phyloP scores from a whole-genome alignment of 768 basidiomycete species.

The Russula ochroleuca region DNA sequence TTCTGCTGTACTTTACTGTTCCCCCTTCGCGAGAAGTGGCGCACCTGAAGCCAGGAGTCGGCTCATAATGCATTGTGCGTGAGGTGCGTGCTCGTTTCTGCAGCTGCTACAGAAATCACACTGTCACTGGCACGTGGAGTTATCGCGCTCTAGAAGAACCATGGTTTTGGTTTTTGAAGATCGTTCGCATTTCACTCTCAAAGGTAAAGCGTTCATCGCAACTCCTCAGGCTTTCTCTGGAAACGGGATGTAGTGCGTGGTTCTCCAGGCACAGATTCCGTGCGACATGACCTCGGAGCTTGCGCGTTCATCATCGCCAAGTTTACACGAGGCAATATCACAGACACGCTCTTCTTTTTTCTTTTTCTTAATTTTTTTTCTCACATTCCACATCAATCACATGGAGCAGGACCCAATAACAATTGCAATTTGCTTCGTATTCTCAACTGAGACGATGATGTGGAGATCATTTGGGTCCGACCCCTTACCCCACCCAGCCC shows the following conservation, averaged over 20 bases:
- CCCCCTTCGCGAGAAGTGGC: neutral
- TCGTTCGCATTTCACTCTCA: neutral
- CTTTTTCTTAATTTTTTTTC: neutral
- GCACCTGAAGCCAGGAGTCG: neutral
- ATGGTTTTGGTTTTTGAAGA: neutral
- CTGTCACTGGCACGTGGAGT: neutral
- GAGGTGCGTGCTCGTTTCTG: neutral
- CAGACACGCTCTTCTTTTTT: neutral
- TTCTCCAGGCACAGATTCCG: neutral
- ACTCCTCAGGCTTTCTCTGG: neutral
- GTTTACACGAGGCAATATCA: neutral
- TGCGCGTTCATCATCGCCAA: neutral
- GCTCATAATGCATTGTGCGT: neutral
- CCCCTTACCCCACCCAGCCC: neutral
- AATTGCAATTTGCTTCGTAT: neutral
- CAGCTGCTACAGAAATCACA: neutral
- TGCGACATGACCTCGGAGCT: neutral
- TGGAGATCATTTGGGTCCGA: no score
- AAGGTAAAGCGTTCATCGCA: neutral
- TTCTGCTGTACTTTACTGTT: neutral
- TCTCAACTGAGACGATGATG: neutral
- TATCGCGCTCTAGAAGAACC: neutral
- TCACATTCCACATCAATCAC: neutral
- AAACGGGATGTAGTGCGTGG: neutral
- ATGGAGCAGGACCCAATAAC: neutral